Conservation (phyloP, 306 rosid genomes). For the Ammopiptanthus mongolicus region DNA sequence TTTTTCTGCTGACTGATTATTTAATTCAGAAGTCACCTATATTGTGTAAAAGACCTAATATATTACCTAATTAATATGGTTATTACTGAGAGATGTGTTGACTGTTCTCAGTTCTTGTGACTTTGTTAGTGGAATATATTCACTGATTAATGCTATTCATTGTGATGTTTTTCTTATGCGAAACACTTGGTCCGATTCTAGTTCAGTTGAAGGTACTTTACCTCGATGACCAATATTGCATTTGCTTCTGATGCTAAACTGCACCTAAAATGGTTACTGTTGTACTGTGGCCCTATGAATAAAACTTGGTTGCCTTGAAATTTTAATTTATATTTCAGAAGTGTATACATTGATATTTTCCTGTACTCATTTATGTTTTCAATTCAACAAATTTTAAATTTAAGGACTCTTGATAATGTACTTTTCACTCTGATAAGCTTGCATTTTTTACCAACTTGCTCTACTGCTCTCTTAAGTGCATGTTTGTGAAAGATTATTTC, state of each 20-base stretch:
- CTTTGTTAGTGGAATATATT: background rate
- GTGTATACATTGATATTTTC: background rate
- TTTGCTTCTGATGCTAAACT: constrained; percentile 4
- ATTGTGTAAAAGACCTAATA: background rate
- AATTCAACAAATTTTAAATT: background rate
- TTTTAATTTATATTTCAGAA: constrained; percentile 6
- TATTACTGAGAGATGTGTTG: background rate
- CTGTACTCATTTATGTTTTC: background rate
- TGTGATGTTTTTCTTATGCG: constrained; percentile 2
- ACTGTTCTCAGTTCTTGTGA: constrained; percentile 1
- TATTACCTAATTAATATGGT: background rate
- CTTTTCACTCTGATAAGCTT: background rate
- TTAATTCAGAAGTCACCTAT: constrained; percentile 4
- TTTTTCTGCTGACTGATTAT: constrained; percentile 23
- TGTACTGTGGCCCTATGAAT: background rate
- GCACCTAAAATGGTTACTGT: background rate
- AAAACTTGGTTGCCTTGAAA: background rate
- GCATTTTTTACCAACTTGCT: constrained; percentile 2
- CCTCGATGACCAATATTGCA: background rate
- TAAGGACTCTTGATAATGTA: background rate
- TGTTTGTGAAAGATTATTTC: too few species aligned
- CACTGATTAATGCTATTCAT: constrained; percentile 3
- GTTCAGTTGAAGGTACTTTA: background rate
- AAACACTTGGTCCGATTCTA: background rate
- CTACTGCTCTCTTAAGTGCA: background rate